Evolutionary conservation across 495 filamentous ascomycete genomes (phyloP), one percentile per base, ranked within the genome.

Genomic region (Aspergillus indologenus): DNA sequence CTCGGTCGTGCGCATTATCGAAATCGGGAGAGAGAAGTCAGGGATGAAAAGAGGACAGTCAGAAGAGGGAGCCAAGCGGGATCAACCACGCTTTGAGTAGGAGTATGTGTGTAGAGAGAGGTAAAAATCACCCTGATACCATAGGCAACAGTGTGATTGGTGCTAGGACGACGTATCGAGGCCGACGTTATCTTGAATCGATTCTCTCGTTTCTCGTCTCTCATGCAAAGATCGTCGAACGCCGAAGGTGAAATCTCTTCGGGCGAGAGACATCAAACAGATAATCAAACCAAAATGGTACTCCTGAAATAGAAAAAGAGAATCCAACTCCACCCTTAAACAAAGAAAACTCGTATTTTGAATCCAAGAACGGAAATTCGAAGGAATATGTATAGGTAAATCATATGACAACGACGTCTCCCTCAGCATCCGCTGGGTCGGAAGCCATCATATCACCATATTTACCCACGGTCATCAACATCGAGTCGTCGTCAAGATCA

Each of bases 381-480:
- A 54, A 60, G 29, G 44, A 60, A 65, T 48, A 63, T 54, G 53
- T 45, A 59, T 64, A 53, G 57, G 50, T 40, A 54, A 46, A 47
- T 63, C 70, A 79, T 56, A 79, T 76, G 58, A 79, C 77, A 54
- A 79, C 71, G 56, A 79, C 74, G 64, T 79, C 75, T n/a, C 77
- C 75, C 55, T 79, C 74, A 22, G 77, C 73, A 63, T 79, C 77
- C 14, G 75, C 74, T n/a, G 75, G 73, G 49, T 78, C 75, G 12
- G 77, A 78, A 9, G 68, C 75, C 74, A 78, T 78, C 72, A 78
- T 79, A 54, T 78, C 73, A 34, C 72, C 75, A 47, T 79, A 79
- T 73, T 79, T 79, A 53, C 76, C 74, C 53, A 78, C 76, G 12
- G 75, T 71, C 53, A 78, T 76, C 61, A 79, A 53, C 69, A 79